Evolutionary conservation across 257 asterid species (phyloP), one percentile per base, ranked within the genome.

Genomic region (Plantago major): DNA sequence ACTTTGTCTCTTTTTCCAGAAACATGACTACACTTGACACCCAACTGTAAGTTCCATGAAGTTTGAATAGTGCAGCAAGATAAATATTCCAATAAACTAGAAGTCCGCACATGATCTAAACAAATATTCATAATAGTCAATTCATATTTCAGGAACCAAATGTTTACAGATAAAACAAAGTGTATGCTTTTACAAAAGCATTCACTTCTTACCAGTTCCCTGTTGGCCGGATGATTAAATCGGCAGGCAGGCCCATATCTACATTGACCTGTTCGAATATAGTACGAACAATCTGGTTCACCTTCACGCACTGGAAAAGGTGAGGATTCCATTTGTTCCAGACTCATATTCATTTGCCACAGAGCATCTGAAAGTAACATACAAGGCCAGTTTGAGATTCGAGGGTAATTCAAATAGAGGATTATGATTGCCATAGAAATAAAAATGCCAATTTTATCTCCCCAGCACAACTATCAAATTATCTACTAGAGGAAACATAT

Each of bases 231-330:
- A 79, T 90, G 97, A 70, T 87, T 90, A 66, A 90, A 90, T 55
- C 95, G 82, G 77, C 97, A 90, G 40, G 93, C 76, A 47, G 84
- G 73, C 67, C 97, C 96, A 76, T 81, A 90, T 78, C 96, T 81
- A 79, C 97, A 90, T 16, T 81, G 82, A 55, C 96, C 96, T 62
- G 97, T 90, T 66, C 88, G 86, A 73, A 87, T 85, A 71, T 87
- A 87, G 79, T 87, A 83, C 17, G 96, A 80, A 77, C 95, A 90
- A 76, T 90, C 90, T 13, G 84, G 83, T 83, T 84, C 95, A 53
- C 88, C 93, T 69, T 90, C 96, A 71, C 90, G 95, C 60, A 87
- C 84, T 10, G 96, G 97, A 73, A 81, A 87, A 66, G 76, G 77
- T 66, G 80, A 86, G n/a, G 81, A 74, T 60, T 90, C 95, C 77